These are phyloP conservation scores for Syncephalis plumigaleata DNA, from an alignment of 371 early-diverging fungal species.

Conservation along the genomic window DNA sequence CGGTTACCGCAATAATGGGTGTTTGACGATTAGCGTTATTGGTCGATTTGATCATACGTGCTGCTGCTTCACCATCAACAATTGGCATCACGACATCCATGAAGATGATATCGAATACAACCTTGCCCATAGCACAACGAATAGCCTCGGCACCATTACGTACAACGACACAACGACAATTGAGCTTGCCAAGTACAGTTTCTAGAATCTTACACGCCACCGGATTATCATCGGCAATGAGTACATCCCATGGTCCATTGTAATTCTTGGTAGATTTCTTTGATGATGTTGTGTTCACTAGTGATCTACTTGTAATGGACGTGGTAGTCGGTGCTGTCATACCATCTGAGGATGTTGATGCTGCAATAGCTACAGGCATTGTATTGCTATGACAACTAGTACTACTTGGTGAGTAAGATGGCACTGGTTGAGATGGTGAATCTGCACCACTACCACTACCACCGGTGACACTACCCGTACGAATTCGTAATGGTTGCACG, in stretches of 20 bases:
- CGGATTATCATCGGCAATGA: conserved; percentile 85
- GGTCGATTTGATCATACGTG: conserved; percentile 87
- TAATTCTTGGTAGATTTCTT: no score
- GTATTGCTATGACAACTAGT: no score
- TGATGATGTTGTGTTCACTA: no score
- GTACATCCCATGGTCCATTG: conserved; percentile 21
- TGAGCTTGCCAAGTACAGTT: conserved; percentile 49
- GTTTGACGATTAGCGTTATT: conserved; percentile 58
- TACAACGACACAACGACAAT: conserved; percentile 62
- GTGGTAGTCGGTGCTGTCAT: no score
- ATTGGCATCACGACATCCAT: conserved; percentile 90
- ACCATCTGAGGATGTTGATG: no score
- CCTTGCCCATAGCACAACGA: conserved; percentile 69
- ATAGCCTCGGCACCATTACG: conserved; percentile 84
- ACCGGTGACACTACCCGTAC: no score
- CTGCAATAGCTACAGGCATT: no score
- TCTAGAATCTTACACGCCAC: conserved; percentile 76
- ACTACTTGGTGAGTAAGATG: no score
- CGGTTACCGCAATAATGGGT: conserved; percentile 54
- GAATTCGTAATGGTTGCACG: no score
- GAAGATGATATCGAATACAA: conserved; percentile 80
- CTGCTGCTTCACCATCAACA: conserved; percentile 82
- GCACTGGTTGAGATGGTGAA: no score
- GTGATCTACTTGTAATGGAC: no score
- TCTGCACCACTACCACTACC: no score